These are phyloP conservation scores for Mortierella sp. DNA, from an alignment of 371 early-diverging fungal genomes.

Conservation along the genomic window DNA sequence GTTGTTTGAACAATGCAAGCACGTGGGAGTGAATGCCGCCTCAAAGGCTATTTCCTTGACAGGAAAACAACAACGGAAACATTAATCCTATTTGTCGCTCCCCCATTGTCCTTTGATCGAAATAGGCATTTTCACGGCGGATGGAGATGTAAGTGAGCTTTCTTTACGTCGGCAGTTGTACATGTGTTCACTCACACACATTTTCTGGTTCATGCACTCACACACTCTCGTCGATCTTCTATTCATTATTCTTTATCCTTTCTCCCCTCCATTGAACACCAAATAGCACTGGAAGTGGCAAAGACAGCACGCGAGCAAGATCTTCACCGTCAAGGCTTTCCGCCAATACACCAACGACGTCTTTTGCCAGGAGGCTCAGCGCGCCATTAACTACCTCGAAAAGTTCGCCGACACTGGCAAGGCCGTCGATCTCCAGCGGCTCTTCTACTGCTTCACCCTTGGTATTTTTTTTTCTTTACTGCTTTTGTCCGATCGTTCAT, in stretches of 20 bases:
- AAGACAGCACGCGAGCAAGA: slow-evolving; percentile 70
- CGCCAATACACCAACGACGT: slow-evolving; percentile 62
- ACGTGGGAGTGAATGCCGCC: not conserved
- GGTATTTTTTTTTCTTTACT: not conserved
- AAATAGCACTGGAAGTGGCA: slow-evolving; percentile 70
- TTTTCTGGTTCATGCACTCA: not conserved
- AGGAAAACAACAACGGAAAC: not conserved
- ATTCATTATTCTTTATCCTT: not conserved
- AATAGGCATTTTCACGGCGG: slow-evolving; percentile 78
- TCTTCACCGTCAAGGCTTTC: slow-evolving; percentile 70
- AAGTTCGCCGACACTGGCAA: slow-evolving; percentile 52
- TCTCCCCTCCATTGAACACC: not conserved
- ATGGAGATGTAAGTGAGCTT: slow-evolving; percentile 62
- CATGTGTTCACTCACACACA: not conserved
- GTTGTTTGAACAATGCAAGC: not conserved
- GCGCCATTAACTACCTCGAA: slow-evolving; percentile 49
- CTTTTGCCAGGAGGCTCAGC: slow-evolving; percentile 19
- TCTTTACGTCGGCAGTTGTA: not conserved
- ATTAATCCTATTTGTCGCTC: not conserved
- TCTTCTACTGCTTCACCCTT: slow-evolving; percentile 65
- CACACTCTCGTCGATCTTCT: not conserved
- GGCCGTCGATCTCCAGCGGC: slow-evolving; percentile 64
- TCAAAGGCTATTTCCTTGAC: not conserved
- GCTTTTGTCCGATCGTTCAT: no score
- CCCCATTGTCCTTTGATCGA: slow-evolving; percentile 59